Conservation (phyloP, 1,139 yeast species). For the Oligophagozyma castellii region DNA sequence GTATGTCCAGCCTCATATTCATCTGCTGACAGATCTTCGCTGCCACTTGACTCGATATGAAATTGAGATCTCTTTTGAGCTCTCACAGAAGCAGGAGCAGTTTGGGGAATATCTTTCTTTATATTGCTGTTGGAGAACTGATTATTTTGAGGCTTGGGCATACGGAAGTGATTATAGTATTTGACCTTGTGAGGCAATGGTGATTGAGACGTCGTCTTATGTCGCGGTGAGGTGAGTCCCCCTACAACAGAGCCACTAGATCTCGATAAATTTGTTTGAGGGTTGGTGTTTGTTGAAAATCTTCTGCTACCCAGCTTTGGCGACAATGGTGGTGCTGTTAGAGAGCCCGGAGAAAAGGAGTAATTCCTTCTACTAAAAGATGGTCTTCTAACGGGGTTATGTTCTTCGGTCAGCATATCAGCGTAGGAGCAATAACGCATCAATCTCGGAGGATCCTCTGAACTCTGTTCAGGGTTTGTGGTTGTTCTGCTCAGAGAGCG, state of each 20-base stretch:
- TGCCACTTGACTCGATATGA: constrained; percentile 17
- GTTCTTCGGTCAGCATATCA: neutral
- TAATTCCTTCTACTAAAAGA: too few species aligned
- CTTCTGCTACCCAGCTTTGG: too few species aligned
- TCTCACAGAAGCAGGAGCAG: too few species aligned
- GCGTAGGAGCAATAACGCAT: neutral
- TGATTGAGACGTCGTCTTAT: neutral
- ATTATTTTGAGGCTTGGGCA: neutral
- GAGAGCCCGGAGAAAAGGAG: too few species aligned
- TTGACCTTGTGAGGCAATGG: neutral
- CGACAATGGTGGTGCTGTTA: constrained; percentile 6
- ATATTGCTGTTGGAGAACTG: too few species aligned
- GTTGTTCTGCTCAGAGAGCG: neutral
- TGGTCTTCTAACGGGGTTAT: too few species aligned
- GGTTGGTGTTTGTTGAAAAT: constrained; percentile 36
- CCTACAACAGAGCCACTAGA: too few species aligned
- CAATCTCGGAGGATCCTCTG: too few species aligned
- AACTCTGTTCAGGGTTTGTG: neutral
- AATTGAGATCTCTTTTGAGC: constrained; percentile 6
- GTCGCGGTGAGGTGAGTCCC: too few species aligned
- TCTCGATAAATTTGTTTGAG: neutral
- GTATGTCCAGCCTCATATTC: constrained; percentile 7
- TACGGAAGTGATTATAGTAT: neutral
- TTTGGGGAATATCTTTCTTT: neutral
- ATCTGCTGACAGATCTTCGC: constrained; percentile 15